Base-by-base conservation (phyloP, 495 filamentous ascomycete species). In the Penicillium cinerascens region DNA sequence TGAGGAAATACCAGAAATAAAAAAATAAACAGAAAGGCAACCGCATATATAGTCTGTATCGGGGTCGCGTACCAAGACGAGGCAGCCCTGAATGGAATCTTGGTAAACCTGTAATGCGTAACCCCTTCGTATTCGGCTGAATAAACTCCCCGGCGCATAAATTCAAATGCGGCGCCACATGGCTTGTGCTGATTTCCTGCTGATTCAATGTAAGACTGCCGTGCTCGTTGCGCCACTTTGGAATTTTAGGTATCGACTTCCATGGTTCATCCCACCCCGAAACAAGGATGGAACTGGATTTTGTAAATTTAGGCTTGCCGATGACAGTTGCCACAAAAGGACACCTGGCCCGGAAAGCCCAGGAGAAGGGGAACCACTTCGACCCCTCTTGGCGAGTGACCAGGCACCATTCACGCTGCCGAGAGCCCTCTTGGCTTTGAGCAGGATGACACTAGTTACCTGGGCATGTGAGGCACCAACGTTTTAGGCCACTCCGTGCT, bases 201-300 rank as follows among this genome's bases (percentile, higher is more conserved):
- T 56, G 49, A 60, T 51, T 56, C 60, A n/a, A 63, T 58, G 59
- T 61, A 43, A 61, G 58, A 61, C 51, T 47, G 45, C 25, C n/a
- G n/a, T n/a, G 56, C 41, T 52, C 51, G 51, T 54, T n/a, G 22
- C 42, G 33, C 56, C 56, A 16, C 8, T 55, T 49, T 48, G 10
- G 41, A 26, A 33, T 33, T 33, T 33, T 13, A 33, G 29, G 29
- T 33, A 33, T 33, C 36, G 13, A 20, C 42, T 50, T 42, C 62
- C 60, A 63, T 56, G 56, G 60, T 51, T 57, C 46, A 10, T 4
- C 41, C 41, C n/a, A n/a, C n/a, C 42, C 25, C 11, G 18, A 54
- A 49, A 39, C 36, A n/a, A n/a, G n/a, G n/a, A n/a, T n/a, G n/a
- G n/a, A n/a, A n/a, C 46, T 49, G 56, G 40, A 38, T 38, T 55